Percentiles rank a stretch among this genome's conserved stretches.
Evolutionary conservation across 2,329 filamentous ascomycete species (phyloP).

Genomic region (Diplocarpon mali): DNA sequence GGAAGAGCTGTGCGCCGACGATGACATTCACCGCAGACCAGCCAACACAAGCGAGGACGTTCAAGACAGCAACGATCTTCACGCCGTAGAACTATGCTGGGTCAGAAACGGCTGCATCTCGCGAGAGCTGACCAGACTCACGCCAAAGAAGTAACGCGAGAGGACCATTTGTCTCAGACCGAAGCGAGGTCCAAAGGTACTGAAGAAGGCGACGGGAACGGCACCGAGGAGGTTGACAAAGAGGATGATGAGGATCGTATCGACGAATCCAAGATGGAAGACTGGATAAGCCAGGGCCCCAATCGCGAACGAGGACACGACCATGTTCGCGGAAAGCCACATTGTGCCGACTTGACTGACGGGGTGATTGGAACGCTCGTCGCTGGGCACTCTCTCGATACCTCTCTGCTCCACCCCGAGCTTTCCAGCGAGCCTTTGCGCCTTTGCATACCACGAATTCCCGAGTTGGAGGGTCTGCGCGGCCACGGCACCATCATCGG

Average conservation of each 20-base stretch:
- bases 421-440: slow-evolving; percentile 52
- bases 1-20: slow-evolving; percentile 66
- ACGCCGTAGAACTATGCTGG: slow-evolving; percentile 13
- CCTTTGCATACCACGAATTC: slow-evolving; percentile 41
- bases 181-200: slow-evolving; percentile 62
- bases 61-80: slow-evolving; percentile 52
- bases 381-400: slow-evolving; percentile 61
- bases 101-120: slow-evolving; percentile 3
- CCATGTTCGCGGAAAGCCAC: slow-evolving; percentile 73
- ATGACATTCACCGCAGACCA: slow-evolving; percentile 73
- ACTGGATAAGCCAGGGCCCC: slow-evolving; percentile 58
- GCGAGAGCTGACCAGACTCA: slow-evolving; percentile 35
- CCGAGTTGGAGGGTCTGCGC: slow-evolving; percentile 49
- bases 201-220: slow-evolving; percentile 64
- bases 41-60: slow-evolving; percentile 59
- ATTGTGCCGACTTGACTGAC: slow-evolving; percentile 60
- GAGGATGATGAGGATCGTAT: slow-evolving; percentile 59
- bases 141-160: slow-evolving; percentile 66
- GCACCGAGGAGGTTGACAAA: slow-evolving; percentile 70
- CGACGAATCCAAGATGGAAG: slow-evolving; percentile 61
- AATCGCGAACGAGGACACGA: slow-evolving; percentile 65
- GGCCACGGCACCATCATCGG: slow-evolving; percentile 33
- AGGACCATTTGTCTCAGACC: slow-evolving; percentile 72
- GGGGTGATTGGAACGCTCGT: slow-evolving; percentile 55
- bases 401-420: slow-evolving; percentile 63